Evolutionary conservation across 1,139 yeast species (phyloP), one percentile per base, ranked within the genome.

Genomic region (Blastobotrys raffinosifermentans): DNA sequence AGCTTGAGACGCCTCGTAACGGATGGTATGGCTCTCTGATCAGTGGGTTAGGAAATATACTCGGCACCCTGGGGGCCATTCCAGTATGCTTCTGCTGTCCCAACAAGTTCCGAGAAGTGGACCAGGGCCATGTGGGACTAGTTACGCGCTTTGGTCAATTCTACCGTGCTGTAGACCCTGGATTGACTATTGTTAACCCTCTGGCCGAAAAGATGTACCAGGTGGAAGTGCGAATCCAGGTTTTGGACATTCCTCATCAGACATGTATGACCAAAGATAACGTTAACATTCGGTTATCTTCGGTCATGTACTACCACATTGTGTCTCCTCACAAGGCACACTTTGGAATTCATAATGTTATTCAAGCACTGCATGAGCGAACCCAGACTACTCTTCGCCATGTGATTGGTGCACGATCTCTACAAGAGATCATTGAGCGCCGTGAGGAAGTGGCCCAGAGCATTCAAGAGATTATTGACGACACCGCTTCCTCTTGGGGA

Each of bases 341-440:
- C 38, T 80, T 73, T 51, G 74, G 79, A 19, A 76, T 80, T 44
- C 57, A 67, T 27, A 62, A 75, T 52, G 75, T 80, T 43, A 68
- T 70, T 46, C 64, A 61, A 26, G 83, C 87, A n/a, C 69, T 80
- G 41, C 61, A 69, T 42, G 87, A 80, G 57, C 69, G 87, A 57
- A 79, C 87, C 3, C 85, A 79, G 58, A 80, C 86, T 31, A 80
- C 89, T 3, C 64, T 80, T 51, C 70, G 89, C 57, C 85, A 80
- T 51, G 87, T 80, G 9, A 72, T 79, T 43, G 89, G 89, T 48
- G 70, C 80, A 26, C 64, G 85, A 39, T 66, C 67, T 14, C 66
- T 80, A 50, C 89, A 80, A 60, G 87, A 80, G 51, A 82, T 80
- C 33, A 80, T 80, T 50, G 87, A 80, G 54, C 76, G 80, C 55